Conservation (phyloP, 2,329 filamentous ascomycete genomes). For the Ascochyta koolunga region DNA sequence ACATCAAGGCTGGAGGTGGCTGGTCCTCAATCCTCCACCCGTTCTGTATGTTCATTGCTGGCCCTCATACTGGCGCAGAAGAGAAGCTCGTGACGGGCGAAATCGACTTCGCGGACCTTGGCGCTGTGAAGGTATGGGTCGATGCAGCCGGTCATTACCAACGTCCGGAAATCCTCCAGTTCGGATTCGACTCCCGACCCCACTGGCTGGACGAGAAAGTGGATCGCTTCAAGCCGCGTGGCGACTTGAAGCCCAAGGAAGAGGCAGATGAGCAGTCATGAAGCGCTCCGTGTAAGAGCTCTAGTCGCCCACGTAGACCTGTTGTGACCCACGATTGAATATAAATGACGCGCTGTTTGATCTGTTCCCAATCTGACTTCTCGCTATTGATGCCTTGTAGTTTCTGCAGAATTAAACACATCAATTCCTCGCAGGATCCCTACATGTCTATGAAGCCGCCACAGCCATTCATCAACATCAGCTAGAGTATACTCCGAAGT, state of each 20-base stretch:
- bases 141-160: conserved; percentile 46
- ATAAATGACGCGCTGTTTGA: no score
- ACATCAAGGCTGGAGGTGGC: conserved; percentile 44
- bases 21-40: conserved; percentile 46
- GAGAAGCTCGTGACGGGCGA: conserved; percentile 45
- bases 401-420: no score
- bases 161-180: conserved; percentile 45
- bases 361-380: no score
- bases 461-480: no score
- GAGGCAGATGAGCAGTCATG: not conserved
- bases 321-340: no score
- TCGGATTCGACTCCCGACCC: conserved; percentile 34
- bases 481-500: no score
- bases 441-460: no score
- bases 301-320: no score
- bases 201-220: conserved; percentile 42
- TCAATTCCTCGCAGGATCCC: no score
- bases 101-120: conserved; percentile 41
- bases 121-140: conserved; percentile 46
- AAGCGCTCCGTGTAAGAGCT: not conserved
- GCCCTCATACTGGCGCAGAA: conserved; percentile 41
- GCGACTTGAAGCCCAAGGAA: not conserved
- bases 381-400: no score
- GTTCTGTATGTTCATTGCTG: conserved; percentile 45
- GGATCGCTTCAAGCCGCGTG: conserved; percentile 24